Conservation (phyloP, 2,329 filamentous ascomycete genomes). For the Microsporum ferrugineum region DNA sequence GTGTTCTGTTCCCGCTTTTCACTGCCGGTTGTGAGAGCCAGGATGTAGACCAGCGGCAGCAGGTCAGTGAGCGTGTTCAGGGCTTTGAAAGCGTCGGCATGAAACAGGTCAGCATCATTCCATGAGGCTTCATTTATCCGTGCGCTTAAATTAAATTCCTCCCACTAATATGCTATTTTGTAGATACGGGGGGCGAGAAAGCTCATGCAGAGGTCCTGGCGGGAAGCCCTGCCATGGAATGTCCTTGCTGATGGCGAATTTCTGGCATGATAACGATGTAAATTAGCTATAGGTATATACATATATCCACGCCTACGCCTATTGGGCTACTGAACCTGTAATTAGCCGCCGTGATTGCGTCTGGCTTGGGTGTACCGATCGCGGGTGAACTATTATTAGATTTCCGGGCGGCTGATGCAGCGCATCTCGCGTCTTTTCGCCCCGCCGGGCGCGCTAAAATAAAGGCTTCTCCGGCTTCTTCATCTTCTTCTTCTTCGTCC, state of each 20-base stretch:
- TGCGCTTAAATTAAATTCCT: not conserved
- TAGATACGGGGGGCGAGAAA: constrained; percentile 32
- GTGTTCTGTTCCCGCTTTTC: constrained; percentile 69
- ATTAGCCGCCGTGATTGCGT: not conserved
- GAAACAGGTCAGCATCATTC: constrained; percentile 51
- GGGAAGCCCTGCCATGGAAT: constrained; percentile 29
- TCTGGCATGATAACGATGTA: constrained; percentile 21
- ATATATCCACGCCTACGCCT: not conserved
- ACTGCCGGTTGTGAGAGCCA: constrained; percentile 65
- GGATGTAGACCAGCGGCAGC: constrained; percentile 43
- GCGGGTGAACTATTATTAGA: not conserved
- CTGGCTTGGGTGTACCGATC: not conserved
- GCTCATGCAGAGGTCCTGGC: constrained; percentile 33
- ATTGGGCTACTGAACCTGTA: not conserved
- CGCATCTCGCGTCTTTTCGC: constrained; percentile 3
- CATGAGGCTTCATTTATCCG: not conserved
- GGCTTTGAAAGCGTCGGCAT: constrained; percentile 62
- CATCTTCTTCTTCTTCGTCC: not conserved
- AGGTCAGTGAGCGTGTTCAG: constrained; percentile 55
- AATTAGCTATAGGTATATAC: not conserved
- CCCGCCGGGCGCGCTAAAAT: constrained; percentile 2
- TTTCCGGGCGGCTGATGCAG: not conserved
- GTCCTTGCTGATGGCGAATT: constrained; percentile 31
- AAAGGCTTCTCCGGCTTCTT: constrained; percentile 2
- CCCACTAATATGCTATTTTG: no score